phyloP scores from a whole-genome alignment of 306 rosid genomes.

The Oxytropis ochrocephala region DNA sequence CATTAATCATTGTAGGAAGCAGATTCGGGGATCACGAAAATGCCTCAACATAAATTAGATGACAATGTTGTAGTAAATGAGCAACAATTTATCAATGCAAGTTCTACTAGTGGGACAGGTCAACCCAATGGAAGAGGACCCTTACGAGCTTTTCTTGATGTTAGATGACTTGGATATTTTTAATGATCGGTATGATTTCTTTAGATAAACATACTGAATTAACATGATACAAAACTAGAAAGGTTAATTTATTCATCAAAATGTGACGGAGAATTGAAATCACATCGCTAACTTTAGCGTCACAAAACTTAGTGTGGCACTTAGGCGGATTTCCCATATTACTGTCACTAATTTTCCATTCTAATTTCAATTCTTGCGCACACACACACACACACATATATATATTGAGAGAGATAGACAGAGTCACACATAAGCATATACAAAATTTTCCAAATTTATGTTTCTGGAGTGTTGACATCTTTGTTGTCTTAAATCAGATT shows the following conservation, averaged over 20 bases:
- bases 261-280: no score
- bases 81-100: background rate
- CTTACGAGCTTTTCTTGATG: background rate
- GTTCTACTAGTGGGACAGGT: background rate
- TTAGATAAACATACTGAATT: background rate
- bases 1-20: background rate
- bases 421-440: background rate
- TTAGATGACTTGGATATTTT: background rate
- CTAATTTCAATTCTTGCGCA: no score
- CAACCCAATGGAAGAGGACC: background rate
- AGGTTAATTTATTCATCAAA: no score
- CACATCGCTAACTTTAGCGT: no score
- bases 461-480: background rate
- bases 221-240: no score
- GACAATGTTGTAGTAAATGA: background rate
- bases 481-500: conserved; percentile 1
- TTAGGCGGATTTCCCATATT: no score
- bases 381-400: background rate
- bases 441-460: background rate
- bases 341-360: no score
- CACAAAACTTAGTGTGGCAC: no score
- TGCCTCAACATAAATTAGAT: background rate
- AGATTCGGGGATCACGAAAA: background rate
- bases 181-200: background rate
- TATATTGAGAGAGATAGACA: no score